A percentile compares a stretch with the other conserved stretches of the same genome.
These are phyloP conservation scores for Populus hybrid DNA, from an alignment of 441 rosid genomes.

Conservation along the genomic window DNA sequence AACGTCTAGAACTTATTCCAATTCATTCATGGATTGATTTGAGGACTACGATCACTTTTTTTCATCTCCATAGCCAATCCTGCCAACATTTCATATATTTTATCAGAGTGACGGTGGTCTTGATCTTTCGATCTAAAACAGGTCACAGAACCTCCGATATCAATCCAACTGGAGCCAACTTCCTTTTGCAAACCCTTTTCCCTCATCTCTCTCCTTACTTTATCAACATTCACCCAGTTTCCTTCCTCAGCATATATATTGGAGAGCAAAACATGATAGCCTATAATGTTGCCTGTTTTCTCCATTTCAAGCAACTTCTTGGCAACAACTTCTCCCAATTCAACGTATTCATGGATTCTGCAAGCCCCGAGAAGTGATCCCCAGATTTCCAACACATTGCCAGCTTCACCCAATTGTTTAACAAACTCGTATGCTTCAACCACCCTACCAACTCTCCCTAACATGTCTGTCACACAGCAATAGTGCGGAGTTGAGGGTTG, in stretches of 20 bases:
- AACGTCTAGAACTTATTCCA: neutral
- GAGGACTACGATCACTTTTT: constrained; percentile 24
- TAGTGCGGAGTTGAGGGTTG: constrained; percentile 64
- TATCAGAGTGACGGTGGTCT: constrained; percentile 45
- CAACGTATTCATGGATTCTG: constrained; percentile 55
- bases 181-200: constrained; percentile 67
- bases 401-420: constrained; percentile 60
- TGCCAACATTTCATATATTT: constrained; percentile 51
- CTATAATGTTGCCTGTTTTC: constrained; percentile 34
- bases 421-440: constrained; percentile 78
- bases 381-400: constrained; percentile 65
- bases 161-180: constrained; percentile 73
- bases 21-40: constrained; percentile 10
- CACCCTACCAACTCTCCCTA: constrained; percentile 80
- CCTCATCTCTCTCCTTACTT: constrained; percentile 68
- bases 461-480: constrained; percentile 82
- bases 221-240: constrained; percentile 61
- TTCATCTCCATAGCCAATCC: constrained; percentile 54
- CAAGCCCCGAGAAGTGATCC: constrained; percentile 83
- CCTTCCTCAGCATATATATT: constrained; percentile 77
- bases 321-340: constrained; percentile 59
- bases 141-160: constrained; percentile 49
- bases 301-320: constrained; percentile 51
- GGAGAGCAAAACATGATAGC: constrained; percentile 80
- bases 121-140: constrained; percentile 61